Evolutionary conservation across 2,329 filamentous ascomycete genomes (phyloP).

Genomic region (Penicillium brevicompactum): DNA sequence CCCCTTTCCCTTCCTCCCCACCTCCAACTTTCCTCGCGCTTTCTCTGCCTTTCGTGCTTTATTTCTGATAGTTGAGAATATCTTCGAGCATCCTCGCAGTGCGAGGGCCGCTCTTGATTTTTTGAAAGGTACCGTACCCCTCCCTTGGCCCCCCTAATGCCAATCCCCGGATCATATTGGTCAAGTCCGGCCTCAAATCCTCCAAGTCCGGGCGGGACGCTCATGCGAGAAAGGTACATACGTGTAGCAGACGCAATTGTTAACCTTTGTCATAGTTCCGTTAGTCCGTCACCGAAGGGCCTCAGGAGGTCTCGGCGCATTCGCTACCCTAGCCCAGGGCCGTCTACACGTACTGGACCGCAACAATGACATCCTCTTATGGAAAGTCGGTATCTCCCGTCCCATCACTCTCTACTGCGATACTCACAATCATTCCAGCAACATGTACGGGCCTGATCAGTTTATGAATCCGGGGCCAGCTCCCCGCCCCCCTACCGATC

Average conservation of each 20-base stretch:
- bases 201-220: neutral
- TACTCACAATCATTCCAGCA: constrained; percentile 31
- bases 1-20: constrained; percentile 10
- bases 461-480: constrained; percentile 98
- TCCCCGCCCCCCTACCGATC: constrained; percentile 82
- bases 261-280: constrained; percentile 11
- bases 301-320: constrained; percentile 29
- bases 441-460: constrained; percentile 63
- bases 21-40: constrained; percentile 14
- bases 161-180: neutral
- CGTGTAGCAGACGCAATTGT: neutral
- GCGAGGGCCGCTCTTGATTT: constrained; percentile 24
- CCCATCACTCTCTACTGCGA: neutral
- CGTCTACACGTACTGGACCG: constrained; percentile 4
- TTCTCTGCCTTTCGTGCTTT: neutral
- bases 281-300: constrained; percentile 13
- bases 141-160: constrained; percentile 8
- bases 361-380: constrained; percentile 34
- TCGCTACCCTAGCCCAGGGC: constrained; percentile 13
- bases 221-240: neutral
- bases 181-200: neutral
- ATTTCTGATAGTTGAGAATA: constrained; percentile 6
- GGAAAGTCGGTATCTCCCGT: constrained; percentile 35
- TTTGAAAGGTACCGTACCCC: constrained; percentile 12
- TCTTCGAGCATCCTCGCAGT: constrained; percentile 26